Evolutionary conservation across 257 asterid species (phyloP).

Genomic region (Nicotiana knightiana): DNA sequence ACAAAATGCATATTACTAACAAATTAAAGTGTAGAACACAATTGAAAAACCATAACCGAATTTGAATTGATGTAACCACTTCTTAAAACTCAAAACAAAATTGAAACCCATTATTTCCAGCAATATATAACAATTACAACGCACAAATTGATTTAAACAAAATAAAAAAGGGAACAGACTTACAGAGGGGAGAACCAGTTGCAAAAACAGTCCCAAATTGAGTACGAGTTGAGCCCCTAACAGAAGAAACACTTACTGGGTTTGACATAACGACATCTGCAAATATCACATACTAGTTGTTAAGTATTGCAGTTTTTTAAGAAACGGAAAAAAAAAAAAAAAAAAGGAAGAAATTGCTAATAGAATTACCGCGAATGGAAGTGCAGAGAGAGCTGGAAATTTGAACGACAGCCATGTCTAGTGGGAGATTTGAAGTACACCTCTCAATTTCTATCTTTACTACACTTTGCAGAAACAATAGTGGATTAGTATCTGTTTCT

Average conservation of each 20-base stretch:
- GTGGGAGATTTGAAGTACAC: background rate
- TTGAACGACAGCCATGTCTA: constrained; percentile 30
- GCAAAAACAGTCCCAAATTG: constrained; percentile 26
- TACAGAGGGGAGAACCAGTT: constrained; percentile 37
- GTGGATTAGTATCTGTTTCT: background rate
- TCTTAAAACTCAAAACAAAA: background rate
- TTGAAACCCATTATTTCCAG: background rate
- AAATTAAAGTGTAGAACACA: background rate
- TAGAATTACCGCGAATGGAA: constrained; percentile 26
- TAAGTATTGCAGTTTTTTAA: background rate
- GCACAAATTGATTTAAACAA: background rate
- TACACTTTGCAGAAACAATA: background rate
- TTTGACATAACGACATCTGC: constrained; percentile 25
- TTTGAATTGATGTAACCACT: background rate
- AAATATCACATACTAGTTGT: background rate
- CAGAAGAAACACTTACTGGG: constrained; percentile 12
- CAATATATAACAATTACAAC: background rate
- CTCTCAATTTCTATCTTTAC: constrained; percentile 12
- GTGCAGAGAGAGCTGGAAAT: constrained; percentile 29
- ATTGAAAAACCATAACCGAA: background rate
- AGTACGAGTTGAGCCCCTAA: constrained; percentile 6
- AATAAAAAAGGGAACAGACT: background rate
- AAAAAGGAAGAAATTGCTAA: background rate
- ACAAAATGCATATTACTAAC: background rate
- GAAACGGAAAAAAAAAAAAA: background rate